Evolutionary conservation across 164 flowering plant genomes (phyloP).

Genomic region (Houttuynia cordata): DNA sequence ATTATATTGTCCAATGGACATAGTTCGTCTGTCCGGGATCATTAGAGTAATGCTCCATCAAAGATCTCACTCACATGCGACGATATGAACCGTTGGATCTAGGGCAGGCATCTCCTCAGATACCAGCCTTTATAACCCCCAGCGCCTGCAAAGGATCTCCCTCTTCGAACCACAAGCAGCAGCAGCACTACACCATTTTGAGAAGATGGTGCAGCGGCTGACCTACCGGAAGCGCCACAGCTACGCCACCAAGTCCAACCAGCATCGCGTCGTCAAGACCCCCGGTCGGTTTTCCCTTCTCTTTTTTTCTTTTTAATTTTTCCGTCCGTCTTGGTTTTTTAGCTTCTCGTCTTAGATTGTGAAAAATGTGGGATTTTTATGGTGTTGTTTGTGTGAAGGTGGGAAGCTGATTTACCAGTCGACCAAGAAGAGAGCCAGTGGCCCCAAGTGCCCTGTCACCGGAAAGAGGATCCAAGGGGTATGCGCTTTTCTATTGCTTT

Average conservation of each 20-base stretch:
- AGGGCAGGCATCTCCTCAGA: constrained; percentile 9
- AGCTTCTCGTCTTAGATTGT: too few relatives aligned
- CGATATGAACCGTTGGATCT: constrained; percentile 12
- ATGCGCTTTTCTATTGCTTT: constrained; percentile 5
- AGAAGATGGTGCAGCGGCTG: constrained; percentile 34
- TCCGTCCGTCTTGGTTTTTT: too few relatives aligned
- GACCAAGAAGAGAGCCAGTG: constrained; percentile 45
- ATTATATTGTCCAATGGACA: too few relatives aligned
- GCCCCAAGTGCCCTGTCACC: constrained; percentile 55
- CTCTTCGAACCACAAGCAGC: too few relatives aligned
- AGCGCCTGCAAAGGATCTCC: background rate
- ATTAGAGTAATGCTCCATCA: too few relatives aligned
- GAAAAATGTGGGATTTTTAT: background rate
- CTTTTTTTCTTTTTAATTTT: background rate
- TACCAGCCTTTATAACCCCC: background rate
- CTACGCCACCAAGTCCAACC: constrained; percentile 44
- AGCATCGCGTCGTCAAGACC: constrained; percentile 35
- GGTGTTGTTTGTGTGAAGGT: constrained; percentile 18
- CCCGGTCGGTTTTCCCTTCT: constrained; percentile 16
- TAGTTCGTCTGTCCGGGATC: too few relatives aligned
- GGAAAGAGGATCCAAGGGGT: constrained; percentile 63
- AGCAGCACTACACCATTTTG: too few relatives aligned
- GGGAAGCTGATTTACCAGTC: constrained; percentile 38
- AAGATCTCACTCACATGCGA: too few relatives aligned
- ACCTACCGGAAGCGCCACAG: constrained; percentile 36